phyloP scores from a whole-genome alignment of 1,139 yeast species.

The Yamadazyma membranifaciens region DNA sequence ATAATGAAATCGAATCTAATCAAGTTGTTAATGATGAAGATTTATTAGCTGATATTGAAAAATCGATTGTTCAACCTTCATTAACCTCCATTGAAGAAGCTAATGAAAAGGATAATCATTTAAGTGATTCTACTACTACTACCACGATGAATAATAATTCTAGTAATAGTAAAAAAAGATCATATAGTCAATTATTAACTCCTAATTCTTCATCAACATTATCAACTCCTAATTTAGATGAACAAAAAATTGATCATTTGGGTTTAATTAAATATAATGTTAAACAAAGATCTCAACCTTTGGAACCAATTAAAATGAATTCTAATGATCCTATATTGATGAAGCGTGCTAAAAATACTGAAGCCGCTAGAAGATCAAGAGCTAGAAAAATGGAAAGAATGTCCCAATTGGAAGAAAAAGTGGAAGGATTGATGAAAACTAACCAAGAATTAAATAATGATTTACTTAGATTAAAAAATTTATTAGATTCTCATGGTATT shows the following conservation, averaged over 20 bases:
- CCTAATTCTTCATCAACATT: conserved; percentile 35
- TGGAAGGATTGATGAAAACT: conserved; percentile 57
- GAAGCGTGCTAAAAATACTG: conserved; percentile 93
- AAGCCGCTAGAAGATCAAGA: conserved; percentile 94
- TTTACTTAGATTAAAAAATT: conserved; percentile 51
- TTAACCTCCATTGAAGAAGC: neutral
- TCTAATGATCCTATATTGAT: conserved; percentile 63
- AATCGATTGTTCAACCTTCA: conserved; percentile 8
- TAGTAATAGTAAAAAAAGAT: conserved; percentile 9
- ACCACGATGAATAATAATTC: conserved; percentile 1
- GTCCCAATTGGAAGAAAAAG: conserved; percentile 75
- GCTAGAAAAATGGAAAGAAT: conserved; percentile 91
- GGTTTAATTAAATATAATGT: conserved; percentile 66
- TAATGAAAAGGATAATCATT: conserved; percentile 6
- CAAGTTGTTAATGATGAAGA: conserved; percentile 25
- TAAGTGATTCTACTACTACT: conserved; percentile 7
- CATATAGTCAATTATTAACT: conserved; percentile 26
- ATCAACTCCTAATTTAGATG: conserved; percentile 28
- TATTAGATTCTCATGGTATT: conserved; percentile 34
- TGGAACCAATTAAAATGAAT: conserved; percentile 64
- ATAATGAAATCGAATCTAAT: conserved; percentile 26
- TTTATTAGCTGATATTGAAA: conserved; percentile 12
- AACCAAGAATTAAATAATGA: conserved; percentile 60
- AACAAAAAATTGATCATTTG: conserved; percentile 47
- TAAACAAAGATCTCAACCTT: conserved; percentile 57